A percentile compares a stretch with the other conserved stretches of the same genome.
phyloP scores from a whole-genome alignment of 495 filamentous ascomycete species.

The Ascobolus immersus region DNA sequence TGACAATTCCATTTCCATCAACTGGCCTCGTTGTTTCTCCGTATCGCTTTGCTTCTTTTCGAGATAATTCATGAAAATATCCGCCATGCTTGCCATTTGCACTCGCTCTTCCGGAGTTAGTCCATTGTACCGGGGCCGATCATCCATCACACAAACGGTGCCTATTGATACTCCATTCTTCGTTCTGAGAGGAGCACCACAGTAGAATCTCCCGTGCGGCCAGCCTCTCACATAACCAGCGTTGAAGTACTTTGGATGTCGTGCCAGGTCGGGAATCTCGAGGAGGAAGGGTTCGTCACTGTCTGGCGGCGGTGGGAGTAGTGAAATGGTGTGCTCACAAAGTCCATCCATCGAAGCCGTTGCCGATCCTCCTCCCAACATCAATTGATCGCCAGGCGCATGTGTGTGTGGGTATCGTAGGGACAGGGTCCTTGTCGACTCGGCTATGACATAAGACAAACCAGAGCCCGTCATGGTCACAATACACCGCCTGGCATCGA shows the following conservation, averaged over 20 bases:
- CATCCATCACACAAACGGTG: slow-evolving; percentile 40
- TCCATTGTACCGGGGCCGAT: slow-evolving; percentile 21
- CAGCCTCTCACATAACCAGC: slow-evolving; percentile 20
- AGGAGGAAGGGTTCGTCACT: slow-evolving; percentile 18
- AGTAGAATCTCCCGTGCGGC: slow-evolving; percentile 32
- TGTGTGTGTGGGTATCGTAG: slow-evolving; percentile 18
- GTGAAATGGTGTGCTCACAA: slow-evolving; percentile 23
- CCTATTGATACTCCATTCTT: slow-evolving; percentile 45
- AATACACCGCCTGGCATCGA: slow-evolving; percentile 28
- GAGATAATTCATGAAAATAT: slow-evolving; percentile 37
- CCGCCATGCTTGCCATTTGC: slow-evolving; percentile 24
- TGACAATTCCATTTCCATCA: slow-evolving; percentile 8
- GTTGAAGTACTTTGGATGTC: slow-evolving; percentile 24
- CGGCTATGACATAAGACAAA: slow-evolving; percentile 35
- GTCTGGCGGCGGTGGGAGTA: slow-evolving; percentile 11
- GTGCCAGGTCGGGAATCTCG: slow-evolving; percentile 25
- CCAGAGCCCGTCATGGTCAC: slow-evolving; percentile 35
- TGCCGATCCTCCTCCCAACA: slow-evolving; percentile 18
- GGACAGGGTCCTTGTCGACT: slow-evolving; percentile 31
- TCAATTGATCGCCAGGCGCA: slow-evolving; percentile 18
- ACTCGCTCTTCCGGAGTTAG: slow-evolving; percentile 18
- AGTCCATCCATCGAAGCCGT: slow-evolving; percentile 23
- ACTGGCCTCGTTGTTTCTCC: slow-evolving; percentile 4
- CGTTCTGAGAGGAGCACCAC: slow-evolving; percentile 39
- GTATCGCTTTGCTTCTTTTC: slow-evolving; percentile 15